These are phyloP conservation scores for Phytophthora parvispora DNA, from an alignment of 352 stramenopile genomes.

Conservation along the genomic window DNA sequence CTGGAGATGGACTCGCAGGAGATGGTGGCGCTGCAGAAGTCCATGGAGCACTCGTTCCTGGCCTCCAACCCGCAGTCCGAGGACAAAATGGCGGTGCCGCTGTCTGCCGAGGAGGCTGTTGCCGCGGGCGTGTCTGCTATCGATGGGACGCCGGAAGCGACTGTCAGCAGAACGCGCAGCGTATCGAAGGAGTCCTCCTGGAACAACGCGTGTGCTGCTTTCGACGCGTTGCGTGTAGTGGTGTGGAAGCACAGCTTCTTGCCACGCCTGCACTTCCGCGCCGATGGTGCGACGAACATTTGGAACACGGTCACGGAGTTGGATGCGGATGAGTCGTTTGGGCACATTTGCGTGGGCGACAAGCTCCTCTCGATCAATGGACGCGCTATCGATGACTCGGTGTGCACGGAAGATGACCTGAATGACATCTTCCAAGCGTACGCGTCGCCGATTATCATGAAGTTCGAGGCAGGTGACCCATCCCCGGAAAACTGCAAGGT, in stretches of 20 bases:
- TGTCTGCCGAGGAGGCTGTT: conserved; percentile 20
- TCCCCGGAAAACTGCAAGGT: conserved; percentile 70
- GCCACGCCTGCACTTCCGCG: conserved; percentile 69
- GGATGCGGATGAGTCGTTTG: conserved; percentile 86
- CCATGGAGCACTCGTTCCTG: conserved; percentile 55
- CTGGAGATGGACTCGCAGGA: conserved; percentile 48
- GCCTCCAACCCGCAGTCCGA: conserved; percentile 77
- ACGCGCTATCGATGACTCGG: conserved; percentile 66
- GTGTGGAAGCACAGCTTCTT: conserved; percentile 92
- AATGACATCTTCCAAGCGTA: conserved; percentile 81
- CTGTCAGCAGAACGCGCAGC: conserved; percentile 46
- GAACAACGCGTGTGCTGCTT: conserved; percentile 85
- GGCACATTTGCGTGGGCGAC: conserved; percentile 77
- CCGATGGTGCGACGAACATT: conserved; percentile 49
- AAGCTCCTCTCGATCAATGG: conserved; percentile 84
- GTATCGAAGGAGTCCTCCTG: conserved; percentile 84
- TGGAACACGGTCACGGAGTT: conserved; percentile 79
- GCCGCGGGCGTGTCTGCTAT: conserved; percentile 31
- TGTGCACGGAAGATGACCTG: conserved; percentile 73
- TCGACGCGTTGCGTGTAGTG: conserved; percentile 82
- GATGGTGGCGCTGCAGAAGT: conserved; percentile 59
- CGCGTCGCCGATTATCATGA: conserved; percentile 85
- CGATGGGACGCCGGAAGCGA: conserved; percentile 21
- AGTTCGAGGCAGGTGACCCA: conserved; percentile 71
- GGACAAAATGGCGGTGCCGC: conserved; percentile 60